Conservation (phyloP, 2,329 filamentous ascomycete genomes). For the Blastomyces parvus region DNA sequence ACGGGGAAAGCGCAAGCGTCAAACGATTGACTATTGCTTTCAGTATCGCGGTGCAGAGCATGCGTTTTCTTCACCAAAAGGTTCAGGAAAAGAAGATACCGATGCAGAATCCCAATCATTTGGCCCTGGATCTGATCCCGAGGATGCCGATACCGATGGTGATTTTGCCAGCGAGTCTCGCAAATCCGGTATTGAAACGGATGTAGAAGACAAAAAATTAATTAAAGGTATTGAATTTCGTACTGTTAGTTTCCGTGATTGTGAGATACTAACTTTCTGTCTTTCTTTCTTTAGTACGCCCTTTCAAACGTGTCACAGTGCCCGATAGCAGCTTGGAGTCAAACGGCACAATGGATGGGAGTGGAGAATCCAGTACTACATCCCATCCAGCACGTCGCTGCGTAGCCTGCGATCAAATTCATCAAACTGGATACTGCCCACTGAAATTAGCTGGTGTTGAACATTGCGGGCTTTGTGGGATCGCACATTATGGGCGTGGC, state of each 20-base stretch:
- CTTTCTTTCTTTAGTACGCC: conserved; percentile 20
- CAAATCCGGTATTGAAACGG: conserved; percentile 5
- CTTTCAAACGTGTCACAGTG: conserved; percentile 32
- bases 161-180: conserved; percentile 17
- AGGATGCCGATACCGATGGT: conserved; percentile 22
- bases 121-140: conserved; percentile 20
- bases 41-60: conserved; percentile 26
- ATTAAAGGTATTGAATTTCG: background rate
- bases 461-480: conserved; percentile 55
- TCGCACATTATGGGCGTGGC: conserved; percentile 49
- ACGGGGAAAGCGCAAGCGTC: conserved; percentile 66
- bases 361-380: conserved; percentile 11
- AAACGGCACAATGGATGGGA: conserved; percentile 13
- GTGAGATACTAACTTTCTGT: background rate
- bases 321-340: conserved; percentile 12
- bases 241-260: background rate
- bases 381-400: conserved; percentile 33
- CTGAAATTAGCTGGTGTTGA: conserved; percentile 52
- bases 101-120: conserved; percentile 12
- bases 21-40: conserved; percentile 40
- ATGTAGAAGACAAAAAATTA: background rate
- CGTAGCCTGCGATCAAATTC: conserved; percentile 45
- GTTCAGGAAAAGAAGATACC: conserved; percentile 7
- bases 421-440: conserved; percentile 51
- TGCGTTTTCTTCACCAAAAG: conserved; percentile 14